Evolutionary conservation across 768 basidiomycete species (phyloP).

Genomic region (Tulasnella calospora): DNA sequence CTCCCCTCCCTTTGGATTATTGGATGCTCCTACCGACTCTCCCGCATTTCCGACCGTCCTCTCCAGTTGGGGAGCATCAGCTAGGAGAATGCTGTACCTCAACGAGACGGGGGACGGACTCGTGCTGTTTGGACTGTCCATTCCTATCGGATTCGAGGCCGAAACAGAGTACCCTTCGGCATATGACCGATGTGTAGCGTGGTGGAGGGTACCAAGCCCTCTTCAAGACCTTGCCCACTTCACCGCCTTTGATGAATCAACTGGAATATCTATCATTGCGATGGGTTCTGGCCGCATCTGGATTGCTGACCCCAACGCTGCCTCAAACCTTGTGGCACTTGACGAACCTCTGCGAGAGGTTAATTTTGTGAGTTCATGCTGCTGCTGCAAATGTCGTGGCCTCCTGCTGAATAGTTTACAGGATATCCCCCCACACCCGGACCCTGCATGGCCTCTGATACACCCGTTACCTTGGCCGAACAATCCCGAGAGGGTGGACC

Average conservation of each 20-base stretch:
- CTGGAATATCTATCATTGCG: neutral
- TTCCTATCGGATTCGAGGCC: neutral
- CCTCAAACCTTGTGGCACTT: neutral
- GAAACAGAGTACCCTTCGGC: neutral
- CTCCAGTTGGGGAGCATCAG: neutral
- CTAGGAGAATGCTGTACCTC: neutral
- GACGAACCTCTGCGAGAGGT: neutral
- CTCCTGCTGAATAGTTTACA: neutral
- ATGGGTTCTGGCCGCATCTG: neutral
- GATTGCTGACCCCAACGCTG: neutral
- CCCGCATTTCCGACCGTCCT: neutral
- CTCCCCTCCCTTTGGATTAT: neutral
- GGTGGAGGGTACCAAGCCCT: neutral
- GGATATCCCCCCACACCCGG: neutral
- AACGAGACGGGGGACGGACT: neutral
- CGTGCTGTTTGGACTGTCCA: neutral
- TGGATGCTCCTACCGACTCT: neutral
- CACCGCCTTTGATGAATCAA: neutral
- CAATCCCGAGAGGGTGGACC: neutral
- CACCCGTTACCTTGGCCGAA: neutral
- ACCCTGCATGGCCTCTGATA: neutral
- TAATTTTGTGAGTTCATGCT: neutral
- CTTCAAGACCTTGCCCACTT: neutral
- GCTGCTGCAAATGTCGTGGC: neutral
- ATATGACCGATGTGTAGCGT: neutral